A percentile compares a stretch with the other conserved stretches of the same genome.
Conservation (phyloP, 176 grass and related monocot species). For the Ananas comosus region DNA sequence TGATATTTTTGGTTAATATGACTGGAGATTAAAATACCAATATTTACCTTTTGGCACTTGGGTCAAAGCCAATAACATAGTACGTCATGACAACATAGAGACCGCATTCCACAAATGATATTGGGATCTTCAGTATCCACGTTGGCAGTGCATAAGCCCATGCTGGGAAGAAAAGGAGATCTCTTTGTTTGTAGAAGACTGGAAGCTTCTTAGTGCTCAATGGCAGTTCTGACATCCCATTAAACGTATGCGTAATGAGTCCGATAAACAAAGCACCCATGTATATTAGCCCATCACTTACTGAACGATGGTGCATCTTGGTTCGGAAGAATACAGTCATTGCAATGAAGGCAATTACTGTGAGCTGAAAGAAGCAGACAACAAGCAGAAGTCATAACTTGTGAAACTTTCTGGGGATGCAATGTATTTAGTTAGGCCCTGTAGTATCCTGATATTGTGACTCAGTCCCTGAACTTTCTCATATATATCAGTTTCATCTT, state of each 20-base stretch:
- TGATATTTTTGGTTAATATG: no score
- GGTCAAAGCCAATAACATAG: background rate
- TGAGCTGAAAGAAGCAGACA: background rate
- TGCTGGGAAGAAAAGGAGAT: slow-evolving; percentile 10
- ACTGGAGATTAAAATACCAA: background rate
- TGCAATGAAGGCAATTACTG: background rate
- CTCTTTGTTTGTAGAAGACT: slow-evolving; percentile 20
- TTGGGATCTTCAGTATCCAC: slow-evolving; percentile 11
- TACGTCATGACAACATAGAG: background rate
- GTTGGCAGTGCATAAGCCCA: slow-evolving; percentile 8
- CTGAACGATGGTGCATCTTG: background rate
- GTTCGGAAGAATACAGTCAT: background rate
- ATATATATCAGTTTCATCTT: no score
- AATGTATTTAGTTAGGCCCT: background rate
- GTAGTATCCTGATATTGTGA: no score
- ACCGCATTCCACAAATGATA: slow-evolving; percentile 7
- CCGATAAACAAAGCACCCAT: background rate
- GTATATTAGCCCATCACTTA: background rate
- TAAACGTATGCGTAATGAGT: background rate
- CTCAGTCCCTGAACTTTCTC: no score
- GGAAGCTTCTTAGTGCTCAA: slow-evolving; percentile 3
- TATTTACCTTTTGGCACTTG: background rate
- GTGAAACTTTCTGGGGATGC: background rate
- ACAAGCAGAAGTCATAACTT: background rate
- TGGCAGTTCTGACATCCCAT: background rate